These are phyloP conservation scores for Coprinellus micaceus DNA, from an alignment of 768 basidiomycete species.

Conservation along the genomic window DNA sequence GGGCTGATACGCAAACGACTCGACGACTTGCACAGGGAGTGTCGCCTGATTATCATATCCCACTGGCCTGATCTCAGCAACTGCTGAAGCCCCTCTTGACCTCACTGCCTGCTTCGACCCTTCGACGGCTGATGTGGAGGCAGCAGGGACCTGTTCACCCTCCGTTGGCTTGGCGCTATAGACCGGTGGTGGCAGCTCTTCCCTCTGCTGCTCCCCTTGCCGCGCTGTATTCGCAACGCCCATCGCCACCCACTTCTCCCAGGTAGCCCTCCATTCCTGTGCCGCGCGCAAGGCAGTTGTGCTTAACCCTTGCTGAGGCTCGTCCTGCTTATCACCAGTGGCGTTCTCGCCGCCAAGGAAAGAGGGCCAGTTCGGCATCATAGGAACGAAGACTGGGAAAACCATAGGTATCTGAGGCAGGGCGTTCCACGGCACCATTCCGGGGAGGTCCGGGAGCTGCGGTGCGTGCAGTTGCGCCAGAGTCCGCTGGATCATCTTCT, in stretches of 20 bases:
- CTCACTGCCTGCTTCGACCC: conserved; percentile 5
- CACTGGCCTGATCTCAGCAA: conserved; percentile 35
- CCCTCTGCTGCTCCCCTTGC: conserved; percentile 34
- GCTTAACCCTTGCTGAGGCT: conserved; percentile 32
- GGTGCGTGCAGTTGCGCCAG: conserved; percentile 62
- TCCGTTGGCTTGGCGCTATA: conserved; percentile 61
- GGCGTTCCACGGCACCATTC: conserved; percentile 60
- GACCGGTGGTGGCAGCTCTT: conserved; percentile 64
- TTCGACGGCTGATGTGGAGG: conserved; percentile 12
- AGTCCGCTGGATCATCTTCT: conserved; percentile 73
- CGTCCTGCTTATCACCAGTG: conserved; percentile 17
- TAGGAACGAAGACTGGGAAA: conserved; percentile 76
- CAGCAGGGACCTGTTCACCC: conserved; percentile 17
- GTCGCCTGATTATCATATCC: conserved; percentile 43
- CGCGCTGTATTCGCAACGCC: conserved; percentile 46
- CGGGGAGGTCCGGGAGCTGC: conserved; percentile 61
- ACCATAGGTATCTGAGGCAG: conserved; percentile 70
- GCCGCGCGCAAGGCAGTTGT: conserved; percentile 44
- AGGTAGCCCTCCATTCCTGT: conserved; percentile 64
- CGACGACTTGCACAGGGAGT: conserved; percentile 63
- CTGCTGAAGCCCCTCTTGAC: conserved; percentile 19
- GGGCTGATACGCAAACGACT: conserved; percentile 65
- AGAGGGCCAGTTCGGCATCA: conserved; percentile 58
- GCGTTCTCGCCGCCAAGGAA: conserved; percentile 52
- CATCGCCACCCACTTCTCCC: conserved; percentile 73